A percentile compares a stretch with the other conserved stretches of the same genome.
These are phyloP conservation scores for Xerocomellus chrysenteron DNA, from an alignment of 768 basidiomycete species.

Conservation along the genomic window DNA sequence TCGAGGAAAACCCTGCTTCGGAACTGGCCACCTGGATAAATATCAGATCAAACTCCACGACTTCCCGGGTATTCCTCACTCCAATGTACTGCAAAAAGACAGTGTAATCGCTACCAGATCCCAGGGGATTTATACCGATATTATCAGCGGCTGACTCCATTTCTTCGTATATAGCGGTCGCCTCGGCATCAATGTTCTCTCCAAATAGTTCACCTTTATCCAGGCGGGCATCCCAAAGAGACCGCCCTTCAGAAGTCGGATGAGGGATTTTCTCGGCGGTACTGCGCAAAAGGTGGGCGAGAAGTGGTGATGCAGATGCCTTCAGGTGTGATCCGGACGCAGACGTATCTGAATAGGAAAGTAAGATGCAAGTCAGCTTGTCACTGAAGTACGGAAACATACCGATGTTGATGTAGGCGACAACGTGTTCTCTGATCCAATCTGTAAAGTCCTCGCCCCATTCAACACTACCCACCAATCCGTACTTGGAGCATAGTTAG, in stretches of 20 bases:
- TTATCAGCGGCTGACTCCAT: constrained; percentile 28
- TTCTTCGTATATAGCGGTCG: constrained; percentile 27
- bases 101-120: constrained; percentile 89
- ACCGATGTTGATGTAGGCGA: constrained; percentile 86
- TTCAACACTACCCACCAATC: constrained; percentile 85
- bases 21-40: constrained; percentile 34
- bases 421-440: constrained; percentile 79
- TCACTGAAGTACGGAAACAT: constrained; percentile 31
- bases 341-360: constrained; percentile 46
- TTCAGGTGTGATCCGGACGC: constrained; percentile 52
- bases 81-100: constrained; percentile 85
- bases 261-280: constrained; percentile 74
- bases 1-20: constrained; percentile 30
- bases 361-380: constrained; percentile 28
- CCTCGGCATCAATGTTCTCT: constrained; percentile 30
- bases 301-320: constrained; percentile 71
- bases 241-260: constrained; percentile 59
- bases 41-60: constrained; percentile 1
- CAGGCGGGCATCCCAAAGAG: constrained; percentile 75
- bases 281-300: constrained; percentile 69
- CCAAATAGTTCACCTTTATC: constrained; percentile 50
- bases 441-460: constrained; percentile 90
- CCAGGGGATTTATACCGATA: constrained; percentile 57
- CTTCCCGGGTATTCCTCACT: constrained; percentile 34
- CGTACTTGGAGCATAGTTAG: constrained; percentile 41